phyloP scores from a whole-genome alignment of 2,329 filamentous ascomycete species.

The Aspergillus ibericus region DNA sequence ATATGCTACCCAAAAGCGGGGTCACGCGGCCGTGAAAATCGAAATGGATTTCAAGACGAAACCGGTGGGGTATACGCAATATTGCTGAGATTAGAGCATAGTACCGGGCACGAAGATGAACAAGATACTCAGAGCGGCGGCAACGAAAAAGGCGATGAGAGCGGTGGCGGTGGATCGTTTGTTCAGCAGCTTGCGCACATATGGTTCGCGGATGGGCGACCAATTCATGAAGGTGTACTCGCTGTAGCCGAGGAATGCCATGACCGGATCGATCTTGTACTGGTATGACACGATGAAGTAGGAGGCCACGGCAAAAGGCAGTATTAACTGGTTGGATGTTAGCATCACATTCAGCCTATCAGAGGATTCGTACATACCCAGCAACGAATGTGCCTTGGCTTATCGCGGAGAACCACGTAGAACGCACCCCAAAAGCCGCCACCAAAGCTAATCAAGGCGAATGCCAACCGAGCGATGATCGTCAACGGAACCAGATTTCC shows the following conservation, averaged over 20 bases:
- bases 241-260: conserved; percentile 85
- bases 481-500: conserved; percentile 94
- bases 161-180: conserved; percentile 83
- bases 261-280: conserved; percentile 88
- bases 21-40: neutral
- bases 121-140: conserved; percentile 78
- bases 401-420: conserved; percentile 86
- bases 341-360: conserved; percentile 18
- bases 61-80: neutral
- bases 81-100: conserved; percentile 31
- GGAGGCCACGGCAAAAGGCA: conserved; percentile 88
- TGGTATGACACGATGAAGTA: conserved; percentile 91
- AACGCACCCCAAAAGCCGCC: conserved; percentile 93
- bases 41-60: neutral
- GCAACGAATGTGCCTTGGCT: conserved; percentile 69
- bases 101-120: conserved; percentile 94
- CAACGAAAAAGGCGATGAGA: conserved; percentile 70
- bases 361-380: conserved; percentile 66
- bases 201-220: conserved; percentile 83
- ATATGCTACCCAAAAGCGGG: conserved; percentile 1
- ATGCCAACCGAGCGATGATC: conserved; percentile 77
- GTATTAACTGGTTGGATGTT: conserved; percentile 59
- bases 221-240: conserved; percentile 97
- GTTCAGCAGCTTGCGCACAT: conserved; percentile 79
- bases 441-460: conserved; percentile 84